Evolutionary conservation across 2,329 filamentous ascomycete genomes (phyloP), one percentile per base, ranked within the genome.

Genomic region (Ophidiomyces ophidiicola): DNA sequence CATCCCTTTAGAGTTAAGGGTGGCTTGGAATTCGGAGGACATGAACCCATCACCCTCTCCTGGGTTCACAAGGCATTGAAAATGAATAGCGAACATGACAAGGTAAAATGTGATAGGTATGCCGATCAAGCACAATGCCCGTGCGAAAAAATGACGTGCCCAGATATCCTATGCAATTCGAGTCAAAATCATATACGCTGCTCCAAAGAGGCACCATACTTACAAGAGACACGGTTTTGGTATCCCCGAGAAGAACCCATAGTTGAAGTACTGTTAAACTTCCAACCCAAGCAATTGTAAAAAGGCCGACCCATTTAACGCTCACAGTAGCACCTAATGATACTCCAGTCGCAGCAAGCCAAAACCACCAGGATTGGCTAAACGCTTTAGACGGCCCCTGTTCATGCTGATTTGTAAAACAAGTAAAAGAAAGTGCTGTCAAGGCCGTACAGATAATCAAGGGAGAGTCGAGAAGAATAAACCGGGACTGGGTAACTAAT

Each of bases 1-100:
- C 90, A 98, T 98, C 38, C 76, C 79, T 70, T 96, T 98, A 54
- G 78, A 87, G 67, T 96, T 98, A 49, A 98, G 70, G 2, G 90
- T 96, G 21, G 90, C 82, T 66, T 98, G 90, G 69, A 98, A 98
- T 58, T 98, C 90, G 40, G 88, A 94, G 57, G 87, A 94, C 90
- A 98, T 98, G 70, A 98, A 98, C 40, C 90, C 90, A 61, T 98
- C 90, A 39, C 90, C 90, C 37, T 98, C 90, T 44, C 90, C 90
- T 19, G 90, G 90, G 64, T 98, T 98, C 44, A 80, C 75, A 29
- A 98, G 73, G 68, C 84, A 92, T 50, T 87, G 51, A 64, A 98
- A 98, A 69, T 98, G 90, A 53, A 98, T 92, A 38, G 76, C 87
- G 55, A 98, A 98, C 83, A 96, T 94, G 54, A 76, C 80, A 70